Conservation (phyloP, 176 grass and related monocot genomes). For the Zea luxurians region DNA sequence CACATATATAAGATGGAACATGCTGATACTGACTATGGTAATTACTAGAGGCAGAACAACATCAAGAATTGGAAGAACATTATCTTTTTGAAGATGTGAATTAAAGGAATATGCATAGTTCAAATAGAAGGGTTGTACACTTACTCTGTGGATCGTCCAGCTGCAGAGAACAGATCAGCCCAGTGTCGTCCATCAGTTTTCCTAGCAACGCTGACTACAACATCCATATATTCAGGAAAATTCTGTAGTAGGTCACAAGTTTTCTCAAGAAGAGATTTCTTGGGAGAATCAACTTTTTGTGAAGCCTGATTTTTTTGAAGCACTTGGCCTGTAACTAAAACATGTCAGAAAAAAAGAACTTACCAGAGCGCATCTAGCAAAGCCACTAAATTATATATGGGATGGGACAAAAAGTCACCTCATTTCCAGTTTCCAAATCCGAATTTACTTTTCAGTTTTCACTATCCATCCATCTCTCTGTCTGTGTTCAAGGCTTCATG, state of each 20-base stretch:
- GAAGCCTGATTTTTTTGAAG: constrained; percentile 68
- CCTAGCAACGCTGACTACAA: constrained; percentile 98
- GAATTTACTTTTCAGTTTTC: too few species aligned
- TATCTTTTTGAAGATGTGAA: neutral
- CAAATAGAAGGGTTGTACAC: constrained; percentile 36
- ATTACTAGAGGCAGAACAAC: constrained; percentile 14
- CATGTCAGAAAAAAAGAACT: constrained; percentile 20
- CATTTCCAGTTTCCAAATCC: too few species aligned
- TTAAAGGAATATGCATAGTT: constrained; percentile 8
- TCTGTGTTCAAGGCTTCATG: too few species aligned
- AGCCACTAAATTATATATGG: constrained; percentile 5
- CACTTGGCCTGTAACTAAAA: constrained; percentile 72
- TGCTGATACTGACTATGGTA: neutral
- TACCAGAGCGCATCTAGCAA: constrained; percentile 9
- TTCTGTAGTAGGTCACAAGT: constrained; percentile 80
- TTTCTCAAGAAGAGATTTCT: constrained; percentile 88
- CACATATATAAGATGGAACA: neutral
- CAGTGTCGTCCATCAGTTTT: constrained; percentile 99
- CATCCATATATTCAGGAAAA: constrained; percentile 96
- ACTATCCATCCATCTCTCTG: too few species aligned
- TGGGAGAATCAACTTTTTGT: constrained; percentile 42
- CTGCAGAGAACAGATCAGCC: constrained; percentile 91
- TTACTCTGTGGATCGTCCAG: constrained; percentile 96
- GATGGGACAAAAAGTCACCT: constrained; percentile 14
- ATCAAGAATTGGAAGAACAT: neutral